Evolutionary conservation across 805 yeast species (phyloP), one percentile per base, ranked within the genome.

Genomic region (Teunomyces funiuensis): DNA sequence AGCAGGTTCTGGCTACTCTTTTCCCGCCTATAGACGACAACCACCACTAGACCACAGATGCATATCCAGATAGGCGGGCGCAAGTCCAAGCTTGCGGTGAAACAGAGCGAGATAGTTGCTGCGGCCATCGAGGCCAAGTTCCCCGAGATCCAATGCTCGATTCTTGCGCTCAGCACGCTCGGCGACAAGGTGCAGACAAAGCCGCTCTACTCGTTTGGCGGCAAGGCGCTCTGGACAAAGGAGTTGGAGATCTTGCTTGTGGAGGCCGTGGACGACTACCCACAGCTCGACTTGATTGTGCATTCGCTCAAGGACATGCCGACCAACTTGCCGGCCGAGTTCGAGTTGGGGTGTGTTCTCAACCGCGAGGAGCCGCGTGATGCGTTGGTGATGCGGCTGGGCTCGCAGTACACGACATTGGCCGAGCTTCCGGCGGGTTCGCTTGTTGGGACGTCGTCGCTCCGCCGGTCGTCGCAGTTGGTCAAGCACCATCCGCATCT

Each of bases 221-320:
- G 99, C 18, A 93, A 93, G 61, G 81, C 97, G 0, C 63, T 93
- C 17, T 93, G 99, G 99, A 93, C 99, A 2, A 86, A 87, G 58
- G 99, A 93, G 64, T 73, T 93, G 43, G 99, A 93, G 65, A 82
- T 82, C 17, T 67, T 89, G 37, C 68, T 91, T 28, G 74, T 85
- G 49, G 76, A 76, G 47, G 71, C 76, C 34, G 73, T 80, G 18
- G 90, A 84, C 20, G 69, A 65, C 36, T 81, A 72, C 51, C 82
- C 85, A 40, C 74, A 81, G 63, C 71, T 91, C 37, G 97, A 93
- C 60, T 69, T 91, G 65, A 84, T 93, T 57, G 98, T 91, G 28
- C 98, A 93, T 61, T 87, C 96, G 3, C 73, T 93, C 51, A 93
- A 93, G 62, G 98, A 90, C 65, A 76, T 80, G 79, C 99, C 99